Base-by-base conservation (phyloP, 2,329 filamentous ascomycete species). In the Colletotrichum sp. region DNA sequence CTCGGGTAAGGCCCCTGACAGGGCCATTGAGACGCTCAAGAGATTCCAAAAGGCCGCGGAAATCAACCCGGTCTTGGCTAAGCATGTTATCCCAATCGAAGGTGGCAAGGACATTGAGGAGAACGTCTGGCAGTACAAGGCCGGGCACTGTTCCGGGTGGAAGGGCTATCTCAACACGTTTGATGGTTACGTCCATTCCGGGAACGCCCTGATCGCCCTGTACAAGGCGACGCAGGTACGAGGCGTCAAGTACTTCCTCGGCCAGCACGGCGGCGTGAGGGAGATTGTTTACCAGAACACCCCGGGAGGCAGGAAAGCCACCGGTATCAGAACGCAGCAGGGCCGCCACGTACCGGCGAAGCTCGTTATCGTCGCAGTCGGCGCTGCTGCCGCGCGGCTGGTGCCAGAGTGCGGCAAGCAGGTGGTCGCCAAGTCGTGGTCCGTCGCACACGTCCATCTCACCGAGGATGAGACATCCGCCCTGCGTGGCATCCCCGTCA, bases 401-500 rank as follows among this genome's bases (percentile, higher is more conserved):
- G 69, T 88, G 2, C 90, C 92, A 0, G 82, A 87, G 19, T 80
- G 90, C 3, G 89, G 88, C 3, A 82, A 81, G 1, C 88, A 90
- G 52, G 85, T 91, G 4, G 87, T 88, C 0, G 92, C 91, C 6
- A 90, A 90, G 72, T 88, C 87, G 1, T 93, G 90, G 89, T 88
- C 89, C 0, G 88, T 93, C 2, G 91, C 89, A 0, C 92, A 93
- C 79, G 84, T 93, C 3, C 88, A 89, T 64, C 86, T 93, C 2
- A 91, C 87, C 0, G 85, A 89, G 8, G 86, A 87, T 1, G 92
- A 93, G 80, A 87, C 89, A 0, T 86, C 87, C 4, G 83, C 83
- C 7, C 87, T 93, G 2, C 87, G 88, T 3, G 89, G 90, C 4
- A 90, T 93, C 13, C 92, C 92, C 0, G 90, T 92, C 1, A 91